phyloP scores from a whole-genome alignment of 164 flowering plant species.

The Platanus orientalis region DNA sequence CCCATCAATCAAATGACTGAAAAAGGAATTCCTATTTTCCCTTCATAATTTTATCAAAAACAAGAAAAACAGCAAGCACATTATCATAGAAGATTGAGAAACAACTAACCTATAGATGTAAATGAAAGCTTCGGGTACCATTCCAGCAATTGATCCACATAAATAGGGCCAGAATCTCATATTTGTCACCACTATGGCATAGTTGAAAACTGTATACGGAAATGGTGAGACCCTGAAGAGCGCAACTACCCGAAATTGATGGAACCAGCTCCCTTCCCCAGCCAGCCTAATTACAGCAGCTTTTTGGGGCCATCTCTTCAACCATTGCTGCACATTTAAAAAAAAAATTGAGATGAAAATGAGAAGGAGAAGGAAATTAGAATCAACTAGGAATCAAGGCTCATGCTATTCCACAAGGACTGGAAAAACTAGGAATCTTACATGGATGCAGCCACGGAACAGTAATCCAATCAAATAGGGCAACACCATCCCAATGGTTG shows the following conservation, averaged over 20 bases:
- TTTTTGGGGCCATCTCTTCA: slow-evolving; percentile 86
- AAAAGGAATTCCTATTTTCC: background rate
- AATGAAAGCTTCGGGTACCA: slow-evolving; percentile 96
- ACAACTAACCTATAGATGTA: slow-evolving; percentile 82
- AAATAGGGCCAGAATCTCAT: slow-evolving; percentile 91
- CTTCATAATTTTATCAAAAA: background rate
- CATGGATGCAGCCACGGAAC: slow-evolving; percentile 87
- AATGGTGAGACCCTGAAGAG: slow-evolving; percentile 93
- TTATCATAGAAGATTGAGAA: too few species aligned
- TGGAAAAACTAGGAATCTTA: slow-evolving; percentile 27
- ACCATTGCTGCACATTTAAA: slow-evolving; percentile 65
- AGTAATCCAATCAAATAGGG: slow-evolving; percentile 73
- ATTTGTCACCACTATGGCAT: slow-evolving; percentile 84
- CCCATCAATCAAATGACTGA: background rate
- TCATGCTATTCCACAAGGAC: background rate
- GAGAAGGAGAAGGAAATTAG: background rate
- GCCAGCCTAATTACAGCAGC: slow-evolving; percentile 85
- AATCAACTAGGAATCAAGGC: too few species aligned
- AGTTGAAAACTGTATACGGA: slow-evolving; percentile 95
- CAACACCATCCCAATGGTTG: slow-evolving; percentile 88
- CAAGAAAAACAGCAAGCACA: background rate
- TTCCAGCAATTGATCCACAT: slow-evolving; percentile 93
- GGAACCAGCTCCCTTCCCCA: slow-evolving; percentile 93
- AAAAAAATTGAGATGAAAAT: background rate
- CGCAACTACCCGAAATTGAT: slow-evolving; percentile 91